These are phyloP conservation scores for Apodospora peruviana DNA, from an alignment of 495 filamentous ascomycete genomes.

Conservation along the genomic window DNA sequence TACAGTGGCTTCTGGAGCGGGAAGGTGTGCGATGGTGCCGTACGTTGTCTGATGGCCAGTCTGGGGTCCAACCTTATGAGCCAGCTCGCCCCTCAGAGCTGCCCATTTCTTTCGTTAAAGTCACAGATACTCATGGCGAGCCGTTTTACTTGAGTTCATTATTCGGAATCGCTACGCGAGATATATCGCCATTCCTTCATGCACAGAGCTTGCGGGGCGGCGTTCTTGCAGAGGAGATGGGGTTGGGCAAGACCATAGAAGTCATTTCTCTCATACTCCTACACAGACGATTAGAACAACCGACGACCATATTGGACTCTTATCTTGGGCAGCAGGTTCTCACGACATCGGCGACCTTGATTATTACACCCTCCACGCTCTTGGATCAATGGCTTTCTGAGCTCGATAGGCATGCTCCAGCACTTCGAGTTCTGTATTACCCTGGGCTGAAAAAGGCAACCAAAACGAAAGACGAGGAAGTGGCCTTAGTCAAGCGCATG, in stretches of 20 bases:
- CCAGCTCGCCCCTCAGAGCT: background rate
- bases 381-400: constrained; percentile 85
- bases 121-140: constrained; percentile 27
- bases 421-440: constrained; percentile 34
- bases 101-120: constrained; percentile 10
- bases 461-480: constrained; percentile 14
- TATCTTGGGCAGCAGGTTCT: constrained; percentile 33
- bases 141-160: constrained; percentile 51
- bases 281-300: constrained; percentile 38
- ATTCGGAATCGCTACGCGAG: constrained; percentile 53
- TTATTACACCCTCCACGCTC: constrained; percentile 78
- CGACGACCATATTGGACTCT: constrained; percentile 13
- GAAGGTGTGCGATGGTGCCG: constrained; percentile 36
- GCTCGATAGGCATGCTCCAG: constrained; percentile 55
- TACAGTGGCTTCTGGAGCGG: constrained; percentile 41
- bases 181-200: constrained; percentile 42
- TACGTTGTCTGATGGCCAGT: background rate
- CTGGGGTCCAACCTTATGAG: constrained; percentile 11
- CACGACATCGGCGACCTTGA: constrained; percentile 64
- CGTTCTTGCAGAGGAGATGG: constrained; percentile 92
- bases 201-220: constrained; percentile 53
- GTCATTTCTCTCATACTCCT: constrained; percentile 69
- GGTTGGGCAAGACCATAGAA: constrained; percentile 91
- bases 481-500: constrained; percentile 45
- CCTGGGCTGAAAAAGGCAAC: constrained; percentile 40